phyloP scores from a whole-genome alignment of 2,329 filamentous ascomycete genomes.

The Venturia nashicola region DNA sequence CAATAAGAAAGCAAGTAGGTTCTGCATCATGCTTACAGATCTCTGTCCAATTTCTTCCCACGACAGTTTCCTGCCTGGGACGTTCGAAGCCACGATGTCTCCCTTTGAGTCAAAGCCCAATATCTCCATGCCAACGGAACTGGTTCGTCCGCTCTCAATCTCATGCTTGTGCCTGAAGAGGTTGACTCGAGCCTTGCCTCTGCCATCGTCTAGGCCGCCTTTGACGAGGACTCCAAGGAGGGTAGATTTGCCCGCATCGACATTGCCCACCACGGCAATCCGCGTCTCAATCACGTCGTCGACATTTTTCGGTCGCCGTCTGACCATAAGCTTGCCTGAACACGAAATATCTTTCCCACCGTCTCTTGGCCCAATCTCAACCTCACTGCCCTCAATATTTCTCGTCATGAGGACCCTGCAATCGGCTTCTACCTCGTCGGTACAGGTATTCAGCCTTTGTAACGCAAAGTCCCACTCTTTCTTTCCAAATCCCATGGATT shows the following conservation, averaged over 20 bases:
- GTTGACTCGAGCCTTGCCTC: conserved; percentile 86
- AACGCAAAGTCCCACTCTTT: conserved; percentile 67
- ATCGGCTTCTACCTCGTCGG: conserved; percentile 55
- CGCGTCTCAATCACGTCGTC: conserved; percentile 91
- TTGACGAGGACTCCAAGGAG: conserved; percentile 93
- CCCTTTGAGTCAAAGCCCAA: conserved; percentile 90
- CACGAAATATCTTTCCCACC: conserved; percentile 59
- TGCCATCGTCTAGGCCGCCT: conserved; percentile 85
- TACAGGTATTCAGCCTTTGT: conserved; percentile 50
- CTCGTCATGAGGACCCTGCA: conserved; percentile 79
- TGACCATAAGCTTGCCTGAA: conserved; percentile 77
- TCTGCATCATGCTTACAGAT: conserved; percentile 39
- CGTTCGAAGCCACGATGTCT: conserved; percentile 68
- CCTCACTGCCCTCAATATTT: conserved; percentile 55
- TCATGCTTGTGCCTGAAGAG: conserved; percentile 97
- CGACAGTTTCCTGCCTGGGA: conserved; percentile 73
- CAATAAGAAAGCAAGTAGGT: too few species aligned
- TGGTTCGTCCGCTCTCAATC: conserved; percentile 87
- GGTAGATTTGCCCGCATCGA: conserved; percentile 94
- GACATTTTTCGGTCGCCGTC: conserved; percentile 57
- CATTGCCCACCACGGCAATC: conserved; percentile 94
- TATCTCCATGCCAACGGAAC: conserved; percentile 96
- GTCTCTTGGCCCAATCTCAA: conserved; percentile 51
- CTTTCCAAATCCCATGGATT: conserved; percentile 64
- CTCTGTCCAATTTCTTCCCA: conserved; percentile 97